These are phyloP conservation scores for Citrus medica DNA, from an alignment of 345 rosid species.

Conservation along the genomic window DNA sequence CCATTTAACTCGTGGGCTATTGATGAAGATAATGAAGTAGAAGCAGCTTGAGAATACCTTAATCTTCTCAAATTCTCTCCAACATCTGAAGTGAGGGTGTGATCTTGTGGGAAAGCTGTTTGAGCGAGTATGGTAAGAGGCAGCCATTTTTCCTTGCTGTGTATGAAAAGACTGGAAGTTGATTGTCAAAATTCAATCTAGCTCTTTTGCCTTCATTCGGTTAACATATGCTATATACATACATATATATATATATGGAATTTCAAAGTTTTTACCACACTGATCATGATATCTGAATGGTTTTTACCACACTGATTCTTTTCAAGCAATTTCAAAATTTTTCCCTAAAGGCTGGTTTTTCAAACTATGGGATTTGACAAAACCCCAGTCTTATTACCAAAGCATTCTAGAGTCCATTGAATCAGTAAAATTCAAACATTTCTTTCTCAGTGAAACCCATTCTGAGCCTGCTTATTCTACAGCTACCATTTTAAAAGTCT, in stretches of 20 bases:
- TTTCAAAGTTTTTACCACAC: no score
- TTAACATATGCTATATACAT: neutral
- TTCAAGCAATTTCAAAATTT: no score
- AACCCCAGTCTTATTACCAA: no score
- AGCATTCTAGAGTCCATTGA: no score
- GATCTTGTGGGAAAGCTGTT: slow-evolving; percentile 41
- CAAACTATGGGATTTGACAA: no score
- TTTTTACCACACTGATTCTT: no score
- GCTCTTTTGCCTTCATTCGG: neutral
- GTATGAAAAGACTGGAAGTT: neutral
- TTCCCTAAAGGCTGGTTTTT: no score
- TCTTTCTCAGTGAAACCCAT: no score
- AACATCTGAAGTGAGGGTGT: slow-evolving; percentile 39
- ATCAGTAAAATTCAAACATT: no score
- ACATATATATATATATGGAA: neutral
- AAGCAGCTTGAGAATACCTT: slow-evolving; percentile 2
- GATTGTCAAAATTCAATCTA: neutral
- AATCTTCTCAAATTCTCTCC: slow-evolving; percentile 28
- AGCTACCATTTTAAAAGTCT: no score
- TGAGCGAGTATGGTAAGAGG: slow-evolving; percentile 40
- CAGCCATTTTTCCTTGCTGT: slow-evolving; percentile 18
- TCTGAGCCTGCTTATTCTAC: no score
- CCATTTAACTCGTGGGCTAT: slow-evolving; percentile 9
- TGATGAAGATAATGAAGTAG: slow-evolving; percentile 1
- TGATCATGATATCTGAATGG: no score